Base-by-base conservation (phyloP, 139 green algal genomes). In the Haematococcus sp. region DNA sequence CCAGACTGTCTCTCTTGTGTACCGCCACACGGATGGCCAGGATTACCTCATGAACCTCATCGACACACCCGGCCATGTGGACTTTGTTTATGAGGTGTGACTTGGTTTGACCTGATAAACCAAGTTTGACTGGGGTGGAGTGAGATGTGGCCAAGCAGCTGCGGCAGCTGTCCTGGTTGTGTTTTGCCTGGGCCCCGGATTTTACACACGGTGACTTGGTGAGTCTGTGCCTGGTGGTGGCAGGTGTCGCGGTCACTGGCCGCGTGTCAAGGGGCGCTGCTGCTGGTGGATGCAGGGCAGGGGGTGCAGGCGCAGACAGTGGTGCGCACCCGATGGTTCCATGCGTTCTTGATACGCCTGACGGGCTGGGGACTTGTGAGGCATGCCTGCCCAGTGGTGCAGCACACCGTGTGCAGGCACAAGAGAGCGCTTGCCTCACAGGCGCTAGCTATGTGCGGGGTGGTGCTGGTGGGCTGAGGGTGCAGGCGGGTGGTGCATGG, bases 221-320 rank as follows among this genome's bases (percentile, higher is more conserved):
- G n/a, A n/a, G n/a, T n/a, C n/a, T n/a, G n/a, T n/a, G n/a, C n/a
- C n/a, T 49, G 7, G 11, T 49, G 7, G 11, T 49, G 7, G 11
- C 40, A 82, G 77, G 86, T 90, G 52, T 87, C 77, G 0, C 78
- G 83, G 16, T 85, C 79, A 0, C 74, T 92, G 20, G 78, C 83
- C 5, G 85, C 85, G 1, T 97, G 91, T 75, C 88, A 96, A 79
- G 93, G 93, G 2, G 91, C 88, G 15, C 71, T 98, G 70, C 85
- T 99, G 78, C 76, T 99, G 65, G 94, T 98, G 58, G 95, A 99
- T 78, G 95, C 81, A 0, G 74, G 43, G 54, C 81, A 84, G 55
- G 81, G 77, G 22, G 44, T 87, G 44, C 86, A 93, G 78, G 90
- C 90, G 17, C 86, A 85, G 80, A 85, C 80, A 7, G 75, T 85